A percentile compares a stretch with the other conserved stretches of the same genome.
Conservation (phyloP, 768 basidiomycete genomes). For the Leccinum subtestaceum region DNA sequence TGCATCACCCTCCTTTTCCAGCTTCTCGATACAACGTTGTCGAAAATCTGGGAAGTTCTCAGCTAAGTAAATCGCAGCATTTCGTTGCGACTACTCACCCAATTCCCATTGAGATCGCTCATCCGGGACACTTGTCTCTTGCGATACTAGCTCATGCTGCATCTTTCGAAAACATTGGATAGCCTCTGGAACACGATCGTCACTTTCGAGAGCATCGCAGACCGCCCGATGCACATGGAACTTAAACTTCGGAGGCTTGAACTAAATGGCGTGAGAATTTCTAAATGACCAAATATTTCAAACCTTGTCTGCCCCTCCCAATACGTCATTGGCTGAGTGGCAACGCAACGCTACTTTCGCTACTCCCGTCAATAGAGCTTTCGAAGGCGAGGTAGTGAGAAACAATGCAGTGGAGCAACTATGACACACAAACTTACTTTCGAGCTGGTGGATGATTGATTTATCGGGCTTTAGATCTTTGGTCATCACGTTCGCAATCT, state of each 20-base stretch:
- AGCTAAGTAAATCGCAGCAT: not conserved
- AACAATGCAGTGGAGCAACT: not conserved
- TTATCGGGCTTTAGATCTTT: not conserved
- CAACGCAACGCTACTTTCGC: not conserved
- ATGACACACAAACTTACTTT: not conserved
- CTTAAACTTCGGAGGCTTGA: not conserved
- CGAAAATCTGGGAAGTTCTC: not conserved
- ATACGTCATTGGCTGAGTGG: not conserved
- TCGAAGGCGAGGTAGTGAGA: not conserved
- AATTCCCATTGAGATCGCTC: not conserved
- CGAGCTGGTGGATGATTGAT: not conserved
- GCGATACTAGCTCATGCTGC: not conserved
- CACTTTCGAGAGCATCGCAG: not conserved
- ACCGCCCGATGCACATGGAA: not conserved
- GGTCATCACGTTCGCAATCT: not conserved
- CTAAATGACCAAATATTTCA: not conserved
- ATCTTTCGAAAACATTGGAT: not conserved
- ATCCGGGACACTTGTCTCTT: no score
- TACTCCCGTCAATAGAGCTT: not conserved
- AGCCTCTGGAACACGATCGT: not conserved
- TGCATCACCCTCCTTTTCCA: not conserved
- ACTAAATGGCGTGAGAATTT: not conserved
- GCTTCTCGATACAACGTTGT: not conserved
- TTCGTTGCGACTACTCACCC: not conserved
- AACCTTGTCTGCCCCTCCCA: not conserved